Evolutionary conservation across 345 rosid species (phyloP), one percentile per base, ranked within the genome.

Genomic region (Brassica napus): DNA sequence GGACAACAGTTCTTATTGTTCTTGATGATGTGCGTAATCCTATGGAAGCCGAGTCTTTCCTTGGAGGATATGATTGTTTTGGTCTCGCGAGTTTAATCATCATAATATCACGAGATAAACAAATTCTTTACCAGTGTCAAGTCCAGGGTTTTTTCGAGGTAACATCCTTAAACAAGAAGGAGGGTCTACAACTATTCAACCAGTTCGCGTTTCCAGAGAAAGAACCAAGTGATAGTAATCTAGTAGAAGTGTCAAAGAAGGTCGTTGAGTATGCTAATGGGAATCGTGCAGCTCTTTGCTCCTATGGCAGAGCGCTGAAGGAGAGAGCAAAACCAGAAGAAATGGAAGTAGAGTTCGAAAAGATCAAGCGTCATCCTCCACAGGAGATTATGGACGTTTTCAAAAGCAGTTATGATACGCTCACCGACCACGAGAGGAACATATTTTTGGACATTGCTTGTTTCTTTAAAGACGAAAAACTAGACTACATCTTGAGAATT

Each of bases 381-480:
- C 0, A 0, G 7, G 52, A 72, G 69, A 75, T 81, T 65, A 24
- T 68, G 8, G 1, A 75, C 14, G 3, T 74, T 3, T 61, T 84
- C 31, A 70, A 31, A 32, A 77, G 74, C 12, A 81, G 80, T 15
- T 84, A 67, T 4, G 82, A 77, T 74, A 77, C 30, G 4, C 82
- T 83, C 3, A 63, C 21, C 4, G 66, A 64, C 10, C 44, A 71
- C 0, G 82, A 73, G 80, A 84, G 63, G 15, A 55, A n/a, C 32
- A 77, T 81, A 66, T 84, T 84, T 15, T 37, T 81, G 0, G 84
- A 81, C 52, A 35, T 83, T 65, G 77, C 82, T 14, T 83, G 66
- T 73, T 80, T 83, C 69, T 80, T 81, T 6, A 69, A 47, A 0
- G 77, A 77, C 4, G 71, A 69, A 49, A 10, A 35, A 0, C 2